Evolutionary conservation across 441 rosid genomes (phyloP), one percentile per base, ranked within the genome.

Genomic region (Rhodomyrtus psidioides): DNA sequence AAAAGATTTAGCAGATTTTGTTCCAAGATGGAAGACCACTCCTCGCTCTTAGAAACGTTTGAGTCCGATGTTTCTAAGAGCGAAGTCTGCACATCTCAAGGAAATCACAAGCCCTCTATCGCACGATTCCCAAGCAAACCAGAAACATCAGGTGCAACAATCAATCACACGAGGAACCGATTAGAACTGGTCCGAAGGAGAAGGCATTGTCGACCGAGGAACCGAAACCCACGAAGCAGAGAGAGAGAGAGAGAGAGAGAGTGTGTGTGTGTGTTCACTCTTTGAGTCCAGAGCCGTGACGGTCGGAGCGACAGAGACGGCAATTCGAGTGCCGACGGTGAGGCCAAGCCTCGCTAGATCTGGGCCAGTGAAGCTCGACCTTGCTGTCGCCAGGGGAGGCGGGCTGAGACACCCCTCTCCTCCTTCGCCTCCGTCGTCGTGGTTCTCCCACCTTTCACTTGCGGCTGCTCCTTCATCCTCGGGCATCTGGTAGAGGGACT

Each of bases 281-380:
- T 90, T 92, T 87, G 92, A 91, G 86, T 88, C 93, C 82, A 83
- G 85, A 24, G 91, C 90, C 14, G 91, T 88, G 88, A 91, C 88
- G 55, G 91, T 90, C 15, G 90, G 89, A 86, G 92, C 85, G 83
- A 89, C 93, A 42, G 91, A 76, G 84, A 94, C 82, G 88, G 88
- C 95, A 54, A 95, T 89, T 89, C 88, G 92, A 85, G 96, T 95
- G 83, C 90, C 93, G 74, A 93, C 83, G 91, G 87, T 92, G 27
- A 93, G 34, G 34, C 34, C 34, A 34, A 34, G 34, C 34, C 34
- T 34, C 34, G 34, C 34, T 34, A 34, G 34, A 34, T 34, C 34
- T 34, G 34, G 34, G 34, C 34, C 34, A 34, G 34, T 34, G 34
- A 34, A 34, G 34, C 34, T 34, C 34, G 34, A 4, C 34, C 34